Base-by-base conservation (phyloP, 176 grass and related monocot species). In the Chloris gayana region DNA sequence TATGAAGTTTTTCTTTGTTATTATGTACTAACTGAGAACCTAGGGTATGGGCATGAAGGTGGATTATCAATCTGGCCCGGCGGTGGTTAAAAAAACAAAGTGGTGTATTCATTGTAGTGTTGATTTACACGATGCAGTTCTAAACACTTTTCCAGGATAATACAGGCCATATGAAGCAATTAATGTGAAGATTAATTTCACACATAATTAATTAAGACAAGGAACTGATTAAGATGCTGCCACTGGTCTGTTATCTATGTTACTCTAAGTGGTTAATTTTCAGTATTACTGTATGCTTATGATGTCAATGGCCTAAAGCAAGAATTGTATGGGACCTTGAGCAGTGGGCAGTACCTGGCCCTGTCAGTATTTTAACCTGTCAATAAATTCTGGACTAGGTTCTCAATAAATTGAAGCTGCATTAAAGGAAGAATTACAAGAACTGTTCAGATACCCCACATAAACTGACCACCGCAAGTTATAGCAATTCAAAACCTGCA, bases 401-500 rank as follows among this genome's bases (percentile, higher is more conserved):
- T 57, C 53, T 69, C 38, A 66, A 71, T 64, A 65, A 26, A 77
- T 35, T 11, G 9, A 7, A 7, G 30, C 2, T 31, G 32, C 25
- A 82, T 2, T 47, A 44, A 70, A 64, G 14, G 33, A 39, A 69
- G 31, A 64, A 77, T 45, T 25, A 50, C 47, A 64, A 50, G 45
- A 21, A 58, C n/a, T 67, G 38, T 54, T 69, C 25, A n/a, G 58
- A 45, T 30, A 47, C 49, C n/a, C 41, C 1, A 37, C 80, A 84
- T 21, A 61, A 50, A 26, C n/a, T 73, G 49, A 46, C 41, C 63
- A 13, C 9, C 64, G 29, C 31, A 29, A 84, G 24, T 26, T 74
- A 24, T 61, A 69, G 56, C 37, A 78, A 47, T 79, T 67, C 38
- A 84, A 79, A 37, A 70, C n/a, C 22, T 78, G 5, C 6, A 18